Evolutionary conservation across 768 basidiomycete genomes (phyloP).

Genomic region (Xerocomus brunneocitrinus): DNA sequence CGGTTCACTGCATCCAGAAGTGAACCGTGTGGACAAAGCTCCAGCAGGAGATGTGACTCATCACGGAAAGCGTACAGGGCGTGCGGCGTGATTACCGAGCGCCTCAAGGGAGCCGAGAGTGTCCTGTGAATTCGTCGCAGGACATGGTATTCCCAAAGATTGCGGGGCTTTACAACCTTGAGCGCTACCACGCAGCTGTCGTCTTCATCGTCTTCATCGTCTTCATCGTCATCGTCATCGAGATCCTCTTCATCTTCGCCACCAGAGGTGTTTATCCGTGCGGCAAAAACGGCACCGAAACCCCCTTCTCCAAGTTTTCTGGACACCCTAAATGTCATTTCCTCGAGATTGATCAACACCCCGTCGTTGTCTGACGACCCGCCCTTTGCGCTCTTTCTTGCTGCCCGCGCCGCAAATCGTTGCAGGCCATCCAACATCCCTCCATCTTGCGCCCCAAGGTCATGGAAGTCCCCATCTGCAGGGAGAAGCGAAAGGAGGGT

Average conservation of each 20-base stretch:
- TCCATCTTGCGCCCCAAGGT: slow-evolving; percentile 51
- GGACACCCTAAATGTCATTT: slow-evolving; percentile 60
- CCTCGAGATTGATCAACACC: slow-evolving; percentile 59
- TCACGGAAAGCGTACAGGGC: slow-evolving; percentile 81
- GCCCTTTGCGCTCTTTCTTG: slow-evolving; percentile 31
- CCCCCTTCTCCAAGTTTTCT: slow-evolving; percentile 97
- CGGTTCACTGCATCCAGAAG: slow-evolving; percentile 90
- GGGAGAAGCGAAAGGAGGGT: slow-evolving; percentile 61
- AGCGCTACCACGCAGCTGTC: slow-evolving; percentile 65
- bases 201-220: slow-evolving; percentile 57
- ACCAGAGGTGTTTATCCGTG: slow-evolving; percentile 44
- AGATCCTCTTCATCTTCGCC: slow-evolving; percentile 40
- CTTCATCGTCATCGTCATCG: slow-evolving; percentile 45
- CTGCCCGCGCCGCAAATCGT: slow-evolving; percentile 54
- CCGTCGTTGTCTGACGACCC: slow-evolving; percentile 34
- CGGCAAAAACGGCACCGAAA: slow-evolving; percentile 93
- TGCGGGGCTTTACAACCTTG: slow-evolving; percentile 86
- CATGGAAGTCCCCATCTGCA: slow-evolving; percentile 56
- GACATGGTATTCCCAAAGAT: slow-evolving; percentile 89
- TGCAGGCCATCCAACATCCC: slow-evolving; percentile 66
- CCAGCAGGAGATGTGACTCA: slow-evolving; percentile 87
- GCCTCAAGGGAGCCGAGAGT: slow-evolving; percentile 53
- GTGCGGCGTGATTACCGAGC: slow-evolving; percentile 72
- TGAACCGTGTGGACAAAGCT: slow-evolving; percentile 87
- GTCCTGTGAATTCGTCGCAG: slow-evolving; percentile 71